A percentile compares a stretch with the other conserved stretches of the same genome.
phyloP scores from a whole-genome alignment of 345 rosid genomes.

The Eucalyptus marginata region DNA sequence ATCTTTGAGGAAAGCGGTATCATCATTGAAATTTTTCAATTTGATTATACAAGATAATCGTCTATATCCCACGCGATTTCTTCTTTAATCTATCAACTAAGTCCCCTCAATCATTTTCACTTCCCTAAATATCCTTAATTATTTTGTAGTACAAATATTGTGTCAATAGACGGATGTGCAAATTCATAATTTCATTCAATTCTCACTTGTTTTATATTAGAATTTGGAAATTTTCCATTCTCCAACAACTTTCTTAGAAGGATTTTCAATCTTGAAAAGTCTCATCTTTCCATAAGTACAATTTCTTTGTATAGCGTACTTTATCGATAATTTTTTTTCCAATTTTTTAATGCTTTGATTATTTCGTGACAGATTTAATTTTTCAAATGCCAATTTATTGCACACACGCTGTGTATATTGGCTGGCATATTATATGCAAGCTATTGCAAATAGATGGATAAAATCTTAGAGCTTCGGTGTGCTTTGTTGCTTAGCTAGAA shows the following conservation, averaged over 20 bases:
- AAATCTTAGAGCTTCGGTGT: not conserved
- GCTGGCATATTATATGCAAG: not conserved
- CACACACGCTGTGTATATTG: not conserved
- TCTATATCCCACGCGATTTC: not conserved
- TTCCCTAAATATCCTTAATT: not conserved
- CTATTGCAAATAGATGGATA: not conserved
- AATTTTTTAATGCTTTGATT: no score
- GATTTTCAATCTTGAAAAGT: not conserved
- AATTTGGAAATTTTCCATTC: not conserved
- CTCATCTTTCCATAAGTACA: not conserved
- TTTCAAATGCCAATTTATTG: not conserved
- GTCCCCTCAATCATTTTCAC: not conserved
- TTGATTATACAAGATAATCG: no score
- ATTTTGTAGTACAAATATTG: not conserved
- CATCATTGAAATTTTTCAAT: not conserved
- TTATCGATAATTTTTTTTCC: not conserved
- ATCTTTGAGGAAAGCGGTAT: no score
- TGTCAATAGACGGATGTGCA: not conserved
- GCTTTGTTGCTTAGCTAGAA: not conserved
- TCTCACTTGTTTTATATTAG: not conserved
- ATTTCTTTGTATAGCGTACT: not conserved
- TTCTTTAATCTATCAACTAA: not conserved
- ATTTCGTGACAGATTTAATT: not conserved
- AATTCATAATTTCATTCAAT: not conserved
- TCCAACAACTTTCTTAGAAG: not conserved